Conservation (phyloP, 2,329 filamentous ascomycete species). For the Neonectria punicea region DNA sequence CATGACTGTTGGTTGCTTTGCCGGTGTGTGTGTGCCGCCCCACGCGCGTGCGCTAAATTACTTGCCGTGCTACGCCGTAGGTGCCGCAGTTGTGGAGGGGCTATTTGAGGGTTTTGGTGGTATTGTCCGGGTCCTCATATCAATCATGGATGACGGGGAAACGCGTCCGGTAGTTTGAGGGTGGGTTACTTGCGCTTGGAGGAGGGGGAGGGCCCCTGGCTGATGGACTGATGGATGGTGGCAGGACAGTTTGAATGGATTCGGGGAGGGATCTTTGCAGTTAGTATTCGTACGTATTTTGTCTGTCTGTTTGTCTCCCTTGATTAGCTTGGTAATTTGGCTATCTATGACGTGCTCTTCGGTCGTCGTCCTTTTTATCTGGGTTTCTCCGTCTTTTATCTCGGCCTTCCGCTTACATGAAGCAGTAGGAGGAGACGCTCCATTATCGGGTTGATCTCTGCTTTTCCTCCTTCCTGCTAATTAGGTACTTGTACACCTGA, state of each 20-base stretch:
- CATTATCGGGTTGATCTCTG: too few species aligned
- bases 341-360: background rate
- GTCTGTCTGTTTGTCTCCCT: background rate
- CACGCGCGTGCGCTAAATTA: background rate
- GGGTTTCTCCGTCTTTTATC: background rate
- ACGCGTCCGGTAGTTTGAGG: conserved; percentile 3
- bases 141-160: background rate
- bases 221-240: background rate
- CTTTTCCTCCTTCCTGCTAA: background rate
- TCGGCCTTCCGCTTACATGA: background rate
- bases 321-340: background rate
- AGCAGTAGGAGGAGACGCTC: background rate
- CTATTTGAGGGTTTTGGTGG: background rate
- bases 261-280: background rate
- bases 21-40: background rate
- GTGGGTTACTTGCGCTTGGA: background rate
- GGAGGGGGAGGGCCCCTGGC: background rate
- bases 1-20: background rate
- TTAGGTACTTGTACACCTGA: background rate
- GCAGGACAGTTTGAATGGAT: background rate
- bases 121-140: background rate
- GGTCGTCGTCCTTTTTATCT: background rate
- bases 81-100: background rate
- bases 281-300: background rate
- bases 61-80: too few species aligned